Evolutionary conservation across 108 stramenopile genomes (phyloP).

Genomic region (Conticribra guillardii): DNA sequence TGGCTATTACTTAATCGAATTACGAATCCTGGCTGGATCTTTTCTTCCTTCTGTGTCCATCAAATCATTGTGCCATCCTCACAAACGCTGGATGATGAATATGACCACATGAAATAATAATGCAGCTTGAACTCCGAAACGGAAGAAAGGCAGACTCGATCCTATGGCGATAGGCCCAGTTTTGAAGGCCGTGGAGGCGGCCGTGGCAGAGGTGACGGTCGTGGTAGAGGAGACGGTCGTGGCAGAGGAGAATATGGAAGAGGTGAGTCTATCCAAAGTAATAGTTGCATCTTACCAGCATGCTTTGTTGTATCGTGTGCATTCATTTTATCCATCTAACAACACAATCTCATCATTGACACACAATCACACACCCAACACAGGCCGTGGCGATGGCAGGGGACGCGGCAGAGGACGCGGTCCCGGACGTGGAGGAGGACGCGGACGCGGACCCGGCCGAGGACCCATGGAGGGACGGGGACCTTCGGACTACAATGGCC

Average conservation of each 20-base stretch:
- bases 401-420: constrained; percentile 36
- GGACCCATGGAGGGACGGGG: constrained; percentile 47
- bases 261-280: not conserved
- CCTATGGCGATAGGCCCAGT: not conserved
- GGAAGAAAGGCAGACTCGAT: not conserved
- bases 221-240: not conserved
- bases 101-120: not conserved
- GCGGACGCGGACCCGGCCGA: constrained; percentile 34
- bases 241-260: not conserved
- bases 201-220: not conserved
- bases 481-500: constrained; percentile 32
- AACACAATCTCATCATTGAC: not conserved
- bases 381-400: constrained; percentile 20
- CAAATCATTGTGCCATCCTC: not conserved
- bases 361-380: not conserved
- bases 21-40: too few species aligned
- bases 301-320: not conserved
- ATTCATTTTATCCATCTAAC: not conserved
- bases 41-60: too few species aligned
- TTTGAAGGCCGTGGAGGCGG: not conserved
- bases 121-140: not conserved
- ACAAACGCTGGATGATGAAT: not conserved
- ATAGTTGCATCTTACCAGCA: not conserved
- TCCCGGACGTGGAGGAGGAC: constrained; percentile 50
- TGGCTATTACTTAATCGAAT: too few species aligned